phyloP scores from a whole-genome alignment of 2,329 filamentous ascomycete species.

The Xylaria sp. region DNA sequence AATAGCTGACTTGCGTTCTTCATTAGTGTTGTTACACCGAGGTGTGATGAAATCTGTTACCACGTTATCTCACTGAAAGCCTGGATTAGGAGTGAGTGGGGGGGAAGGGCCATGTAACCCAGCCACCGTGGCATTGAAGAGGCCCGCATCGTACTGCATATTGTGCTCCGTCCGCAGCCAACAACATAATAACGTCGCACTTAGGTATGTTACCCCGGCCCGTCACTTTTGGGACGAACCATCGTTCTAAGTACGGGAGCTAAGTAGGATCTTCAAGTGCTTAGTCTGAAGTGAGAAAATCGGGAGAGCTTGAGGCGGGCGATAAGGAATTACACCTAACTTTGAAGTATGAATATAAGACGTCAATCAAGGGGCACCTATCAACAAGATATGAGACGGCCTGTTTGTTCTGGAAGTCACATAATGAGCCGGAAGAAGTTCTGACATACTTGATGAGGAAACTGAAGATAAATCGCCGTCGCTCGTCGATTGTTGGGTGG shows the following conservation, averaged over 20 bases:
- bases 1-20: background rate
- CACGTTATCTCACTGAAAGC: background rate
- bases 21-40: background rate
- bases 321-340: background rate
- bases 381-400: background rate
- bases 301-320: background rate
- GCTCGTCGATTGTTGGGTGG: background rate
- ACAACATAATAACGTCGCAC: background rate
- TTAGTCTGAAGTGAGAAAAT: background rate
- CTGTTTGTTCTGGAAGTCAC: background rate
- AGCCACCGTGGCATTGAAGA: background rate
- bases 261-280: background rate
- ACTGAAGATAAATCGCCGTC: background rate
- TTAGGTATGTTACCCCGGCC: background rate
- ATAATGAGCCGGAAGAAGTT: background rate
- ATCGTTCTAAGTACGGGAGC: background rate
- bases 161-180: too few relatives aligned
- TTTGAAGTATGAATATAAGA: background rate
- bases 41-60: background rate
- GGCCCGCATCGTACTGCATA: background rate
- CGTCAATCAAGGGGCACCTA: background rate
- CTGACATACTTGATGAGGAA: background rate
- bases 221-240: background rate
- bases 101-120: background rate
- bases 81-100: background rate